phyloP scores from a whole-genome alignment of 176 grass and related monocot species.

The Oryza longistaminata region DNA sequence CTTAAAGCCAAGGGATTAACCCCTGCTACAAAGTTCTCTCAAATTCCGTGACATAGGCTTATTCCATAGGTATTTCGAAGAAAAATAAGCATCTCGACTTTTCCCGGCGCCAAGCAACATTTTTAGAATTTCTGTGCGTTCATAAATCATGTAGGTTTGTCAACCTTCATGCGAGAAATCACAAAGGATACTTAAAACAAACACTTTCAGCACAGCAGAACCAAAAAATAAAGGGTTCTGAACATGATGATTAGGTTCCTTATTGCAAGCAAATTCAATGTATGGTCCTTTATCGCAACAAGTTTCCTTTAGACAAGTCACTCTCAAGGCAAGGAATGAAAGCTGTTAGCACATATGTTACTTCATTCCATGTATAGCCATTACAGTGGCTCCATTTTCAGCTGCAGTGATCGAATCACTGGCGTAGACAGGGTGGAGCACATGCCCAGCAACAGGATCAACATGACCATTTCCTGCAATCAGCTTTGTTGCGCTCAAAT shows the following conservation, averaged over 20 bases:
- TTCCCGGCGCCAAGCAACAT: too few relatives aligned
- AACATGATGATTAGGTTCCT: neutral
- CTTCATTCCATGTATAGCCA: neutral
- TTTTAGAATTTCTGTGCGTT: too few relatives aligned
- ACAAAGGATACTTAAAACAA: neutral
- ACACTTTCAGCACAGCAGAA: neutral
- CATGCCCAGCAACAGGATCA: constrained; percentile 61
- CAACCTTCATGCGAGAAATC: neutral
- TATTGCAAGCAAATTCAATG: neutral
- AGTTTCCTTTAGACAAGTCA: neutral
- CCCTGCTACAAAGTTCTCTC: neutral
- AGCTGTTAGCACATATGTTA: neutral
- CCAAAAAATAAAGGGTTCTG: neutral
- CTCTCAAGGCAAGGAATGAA: neutral
- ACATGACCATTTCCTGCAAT: constrained; percentile 86
- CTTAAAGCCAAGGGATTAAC: neutral
- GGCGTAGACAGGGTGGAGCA: constrained; percentile 66
- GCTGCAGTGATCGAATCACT: constrained; percentile 1
- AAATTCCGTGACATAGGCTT: neutral
- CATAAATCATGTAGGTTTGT: too few relatives aligned
- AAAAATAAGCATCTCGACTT: too few relatives aligned
- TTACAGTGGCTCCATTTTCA: constrained; percentile 20
- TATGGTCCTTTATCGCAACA: too few relatives aligned
- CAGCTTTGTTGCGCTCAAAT: constrained; percentile 84
- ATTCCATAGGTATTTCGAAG: too few relatives aligned